Conservation (phyloP, 257 asterid species). For the Solanum lignicaule region DNA sequence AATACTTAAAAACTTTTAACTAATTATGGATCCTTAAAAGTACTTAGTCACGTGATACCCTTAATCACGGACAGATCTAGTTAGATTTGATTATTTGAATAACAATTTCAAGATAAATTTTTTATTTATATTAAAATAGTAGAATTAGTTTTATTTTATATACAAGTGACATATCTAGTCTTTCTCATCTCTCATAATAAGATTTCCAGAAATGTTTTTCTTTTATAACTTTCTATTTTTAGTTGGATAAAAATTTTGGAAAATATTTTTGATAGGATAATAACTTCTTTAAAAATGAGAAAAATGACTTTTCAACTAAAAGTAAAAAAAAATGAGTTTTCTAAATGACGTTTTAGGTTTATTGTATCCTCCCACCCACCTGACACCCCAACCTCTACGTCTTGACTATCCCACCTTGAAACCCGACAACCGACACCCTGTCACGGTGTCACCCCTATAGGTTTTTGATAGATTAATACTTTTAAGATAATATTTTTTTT, state of each 20-base stretch:
- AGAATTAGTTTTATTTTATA: neutral
- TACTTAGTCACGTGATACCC: neutral
- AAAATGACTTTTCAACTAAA: neutral
- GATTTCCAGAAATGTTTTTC: neutral
- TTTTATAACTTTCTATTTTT: too few species aligned
- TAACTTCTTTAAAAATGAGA: neutral
- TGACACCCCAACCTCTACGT: neutral
- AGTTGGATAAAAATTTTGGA: neutral
- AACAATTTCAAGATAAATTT: neutral
- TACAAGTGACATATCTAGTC: neutral
- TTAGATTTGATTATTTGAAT: neutral
- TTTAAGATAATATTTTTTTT: too few species aligned
- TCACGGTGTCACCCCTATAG: neutral
- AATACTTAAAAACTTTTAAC: neutral
- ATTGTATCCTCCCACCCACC: neutral
- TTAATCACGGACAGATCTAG: neutral
- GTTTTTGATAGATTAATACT: neutral
- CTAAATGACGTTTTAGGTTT: too few species aligned
- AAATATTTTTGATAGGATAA: neutral
- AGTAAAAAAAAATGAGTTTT: too few species aligned
- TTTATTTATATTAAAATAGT: neutral
- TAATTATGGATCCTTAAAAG: neutral
- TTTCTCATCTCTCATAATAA: neutral
- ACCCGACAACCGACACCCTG: neutral
- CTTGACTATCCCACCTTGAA: neutral